Conservation (phyloP, 1,284 basidiomycete genomes). For the Trichosporon sp. region DNA sequence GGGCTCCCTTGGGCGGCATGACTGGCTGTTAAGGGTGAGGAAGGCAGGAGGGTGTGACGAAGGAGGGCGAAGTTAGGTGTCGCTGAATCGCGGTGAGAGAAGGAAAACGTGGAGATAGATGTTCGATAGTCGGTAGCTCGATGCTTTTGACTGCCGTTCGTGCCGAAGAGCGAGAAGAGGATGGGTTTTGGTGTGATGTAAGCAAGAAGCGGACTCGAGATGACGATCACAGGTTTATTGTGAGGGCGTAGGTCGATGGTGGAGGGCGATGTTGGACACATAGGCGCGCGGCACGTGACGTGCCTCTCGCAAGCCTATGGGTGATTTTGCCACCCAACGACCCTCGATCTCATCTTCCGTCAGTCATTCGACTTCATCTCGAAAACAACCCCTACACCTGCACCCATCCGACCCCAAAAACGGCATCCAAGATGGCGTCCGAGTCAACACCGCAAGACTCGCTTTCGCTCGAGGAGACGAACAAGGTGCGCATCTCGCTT, state of each 20-base stretch:
- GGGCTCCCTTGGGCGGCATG: slow-evolving; percentile 42
- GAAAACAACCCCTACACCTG: neutral
- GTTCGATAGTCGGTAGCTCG: neutral
- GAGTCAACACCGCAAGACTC: slow-evolving; percentile 42
- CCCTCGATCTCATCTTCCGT: slow-evolving; percentile 7
- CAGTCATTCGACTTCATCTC: neutral
- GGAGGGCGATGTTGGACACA: neutral
- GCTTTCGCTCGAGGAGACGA: slow-evolving; percentile 96
- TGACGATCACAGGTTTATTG: slow-evolving; percentile 11
- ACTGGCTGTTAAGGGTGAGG: neutral
- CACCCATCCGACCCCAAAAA: neutral
- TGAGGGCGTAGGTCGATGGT: neutral
- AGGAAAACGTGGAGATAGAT: neutral
- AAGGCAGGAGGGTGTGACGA: neutral
- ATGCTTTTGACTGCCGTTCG: neutral
- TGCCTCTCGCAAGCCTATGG: neutral
- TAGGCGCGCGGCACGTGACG: neutral
- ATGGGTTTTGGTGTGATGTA: neutral
- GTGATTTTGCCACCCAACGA: slow-evolving; percentile 37
- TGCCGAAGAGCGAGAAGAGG: neutral
- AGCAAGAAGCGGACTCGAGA: neutral
- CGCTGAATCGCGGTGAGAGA: too few species aligned
- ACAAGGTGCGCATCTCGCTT: slow-evolving; percentile 90
- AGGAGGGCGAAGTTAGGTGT: neutral
- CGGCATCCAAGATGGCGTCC: slow-evolving; percentile 55